These are phyloP conservation scores for Nepenthes alata DNA, from an alignment of 179 eudicot species.

Conservation along the genomic window DNA sequence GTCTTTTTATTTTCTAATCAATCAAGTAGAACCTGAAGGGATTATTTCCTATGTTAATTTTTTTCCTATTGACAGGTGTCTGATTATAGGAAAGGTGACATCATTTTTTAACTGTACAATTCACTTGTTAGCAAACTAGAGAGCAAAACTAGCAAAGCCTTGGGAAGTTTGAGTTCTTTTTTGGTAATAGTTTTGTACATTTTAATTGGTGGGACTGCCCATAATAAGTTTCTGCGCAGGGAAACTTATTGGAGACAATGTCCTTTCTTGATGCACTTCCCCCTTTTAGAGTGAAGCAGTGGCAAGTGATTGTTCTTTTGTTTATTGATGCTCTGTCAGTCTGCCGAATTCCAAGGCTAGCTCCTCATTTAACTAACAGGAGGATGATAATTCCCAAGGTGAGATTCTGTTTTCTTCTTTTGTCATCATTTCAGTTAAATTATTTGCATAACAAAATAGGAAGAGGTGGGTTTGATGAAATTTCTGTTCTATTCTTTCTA, in stretches of 20 bases:
- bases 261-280: constrained; percentile 81
- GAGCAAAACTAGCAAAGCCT: no score
- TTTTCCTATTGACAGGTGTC: no score
- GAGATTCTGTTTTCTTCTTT: constrained; percentile 4
- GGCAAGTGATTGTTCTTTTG: constrained; percentile 74
- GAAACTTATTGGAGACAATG: constrained; percentile 60
- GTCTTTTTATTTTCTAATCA: no score
- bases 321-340: constrained; percentile 84
- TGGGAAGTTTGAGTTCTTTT: no score
- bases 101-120: no score
- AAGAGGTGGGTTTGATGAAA: not conserved
- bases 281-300: constrained; percentile 62
- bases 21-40: no score
- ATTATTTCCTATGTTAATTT: no score
- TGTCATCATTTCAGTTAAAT: not conserved
- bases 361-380: constrained; percentile 46
- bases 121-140: no score
- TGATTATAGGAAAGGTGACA: no score
- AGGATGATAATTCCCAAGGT: constrained; percentile 61
- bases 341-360: constrained; percentile 61
- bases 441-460: not conserved
- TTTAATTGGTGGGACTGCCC: not conserved
- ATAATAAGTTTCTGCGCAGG: constrained; percentile 26
- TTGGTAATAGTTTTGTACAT: not conserved
- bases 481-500: not conserved